These are phyloP conservation scores for Discostella stelligeroides DNA, from an alignment of 108 stramenopile genomes.

Conservation along the genomic window DNA sequence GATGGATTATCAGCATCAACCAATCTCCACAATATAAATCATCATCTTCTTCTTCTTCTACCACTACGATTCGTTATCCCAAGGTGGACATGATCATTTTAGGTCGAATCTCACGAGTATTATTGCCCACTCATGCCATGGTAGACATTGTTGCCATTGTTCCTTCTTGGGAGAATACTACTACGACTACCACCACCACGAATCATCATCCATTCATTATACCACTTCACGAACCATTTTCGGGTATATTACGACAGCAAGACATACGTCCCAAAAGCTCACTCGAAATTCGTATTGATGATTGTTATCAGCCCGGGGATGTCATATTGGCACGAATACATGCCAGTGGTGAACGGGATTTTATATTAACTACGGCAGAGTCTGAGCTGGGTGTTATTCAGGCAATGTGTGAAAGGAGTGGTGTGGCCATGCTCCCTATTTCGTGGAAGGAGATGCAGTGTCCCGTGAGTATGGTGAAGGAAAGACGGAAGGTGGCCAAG, in stretches of 20 bases:
- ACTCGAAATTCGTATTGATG: constrained; percentile 63
- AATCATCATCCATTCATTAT: constrained; percentile 17
- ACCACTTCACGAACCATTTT: constrained; percentile 40
- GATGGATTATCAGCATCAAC: constrained; percentile 23
- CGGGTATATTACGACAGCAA: constrained; percentile 62
- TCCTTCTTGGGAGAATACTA: constrained; percentile 3
- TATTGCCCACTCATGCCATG: constrained; percentile 58
- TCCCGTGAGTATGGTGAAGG: constrained; percentile 70
- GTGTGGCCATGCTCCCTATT: constrained; percentile 72
- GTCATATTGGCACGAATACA: constrained; percentile 77
- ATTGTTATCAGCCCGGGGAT: constrained; percentile 86
- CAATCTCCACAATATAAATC: too few relatives aligned
- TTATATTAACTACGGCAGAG: constrained; percentile 87
- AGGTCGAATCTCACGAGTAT: constrained; percentile 65
- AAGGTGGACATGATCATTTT: constrained; percentile 65
- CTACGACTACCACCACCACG: not conserved
- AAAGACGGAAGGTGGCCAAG: constrained; percentile 90
- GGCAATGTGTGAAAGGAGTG: constrained; percentile 62
- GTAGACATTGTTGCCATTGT: constrained; percentile 71
- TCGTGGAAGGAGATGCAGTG: constrained; percentile 96
- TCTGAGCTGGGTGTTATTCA: constrained; percentile 87
- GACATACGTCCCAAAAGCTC: constrained; percentile 72
- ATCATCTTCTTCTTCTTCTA: too few relatives aligned
- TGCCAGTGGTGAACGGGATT: constrained; percentile 81
- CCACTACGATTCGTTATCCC: constrained; percentile 31